Base-by-base conservation (phyloP, 2,329 filamentous ascomycete genomes). In the Fusarium sp. region DNA sequence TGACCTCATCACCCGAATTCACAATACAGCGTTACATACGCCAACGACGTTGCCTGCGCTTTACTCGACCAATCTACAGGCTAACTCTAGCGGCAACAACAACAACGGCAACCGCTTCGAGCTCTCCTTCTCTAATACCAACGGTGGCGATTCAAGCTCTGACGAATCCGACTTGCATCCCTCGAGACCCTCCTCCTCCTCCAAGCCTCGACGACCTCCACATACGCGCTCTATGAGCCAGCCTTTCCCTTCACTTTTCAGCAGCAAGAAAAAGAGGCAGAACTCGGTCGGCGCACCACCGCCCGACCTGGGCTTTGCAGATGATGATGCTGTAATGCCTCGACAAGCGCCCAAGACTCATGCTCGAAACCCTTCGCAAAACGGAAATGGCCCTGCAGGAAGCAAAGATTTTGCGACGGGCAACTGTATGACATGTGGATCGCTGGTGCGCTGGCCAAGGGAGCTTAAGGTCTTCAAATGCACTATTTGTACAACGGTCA, bases 371-470 rank as follows among this genome's bases (percentile, higher is more conserved):
- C 56, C 68, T 18, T 71, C 72, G 23, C 72, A 74, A 20, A 75
- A 69, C 30, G 70, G 76, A 50, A 80, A 73, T 77, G 83, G 67
- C 11, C 72, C 67, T 8, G 50, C 67, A 12, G 78, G 77, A 33
- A 82, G 77, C 68, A 88, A 85, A 70, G 88, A 92, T 70, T 87
- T 91, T 74, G 83, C 84, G 30, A 90, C 88, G 33, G 91, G 92
- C 23, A 89, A 88, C 72, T 97, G 94, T 77, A 94, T 95, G 87
- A 94, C 93, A 34, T 97, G 94, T 78, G 92, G 91, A 73, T 91
- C 91, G 56, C 87, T 89, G 57, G 90, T 97, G 69, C 86, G 91
- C 58, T 97, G 93, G 90, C 93, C 93, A 3, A 87, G 85, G 65
- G 87, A 90, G 54, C 80, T 94, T 65, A 86, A 86, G 36, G 87